Conservation (phyloP, 495 filamentous ascomycete genomes). For the Bombardia bombarda region DNA sequence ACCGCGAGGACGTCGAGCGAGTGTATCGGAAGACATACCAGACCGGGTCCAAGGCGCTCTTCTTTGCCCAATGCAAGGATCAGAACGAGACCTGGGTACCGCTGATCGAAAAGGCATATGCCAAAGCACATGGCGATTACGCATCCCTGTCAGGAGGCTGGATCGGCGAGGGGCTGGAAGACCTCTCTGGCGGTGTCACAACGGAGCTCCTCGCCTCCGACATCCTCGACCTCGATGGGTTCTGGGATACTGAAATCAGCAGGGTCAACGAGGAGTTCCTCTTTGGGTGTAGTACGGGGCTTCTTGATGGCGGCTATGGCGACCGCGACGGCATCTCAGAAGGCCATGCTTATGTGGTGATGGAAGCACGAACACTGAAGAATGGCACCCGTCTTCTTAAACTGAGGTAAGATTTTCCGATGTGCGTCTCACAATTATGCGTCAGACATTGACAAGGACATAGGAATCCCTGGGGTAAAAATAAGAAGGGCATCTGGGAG, state of each 20-base stretch:
- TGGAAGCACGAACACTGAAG: conserved; percentile 59
- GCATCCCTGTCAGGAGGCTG: conserved; percentile 75
- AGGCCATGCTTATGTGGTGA: conserved; percentile 84
- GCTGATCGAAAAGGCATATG: conserved; percentile 89
- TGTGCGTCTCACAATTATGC: neutral
- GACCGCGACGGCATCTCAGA: conserved; percentile 69
- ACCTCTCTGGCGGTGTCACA: conserved; percentile 88
- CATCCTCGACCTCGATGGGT: conserved; percentile 80
- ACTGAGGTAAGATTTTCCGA: conserved; percentile 24
- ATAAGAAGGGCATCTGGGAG: conserved; percentile 64
- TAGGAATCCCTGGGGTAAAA: conserved; percentile 77
- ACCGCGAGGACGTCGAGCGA: conserved; percentile 59
- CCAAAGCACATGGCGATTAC: conserved; percentile 87
- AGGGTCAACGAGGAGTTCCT: conserved; percentile 85
- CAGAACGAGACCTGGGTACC: conserved; percentile 94
- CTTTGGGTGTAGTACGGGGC: conserved; percentile 73
- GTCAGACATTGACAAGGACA: conserved; percentile 8
- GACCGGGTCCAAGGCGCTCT: conserved; percentile 70
- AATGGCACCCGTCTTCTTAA: conserved; percentile 39
- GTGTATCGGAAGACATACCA: conserved; percentile 77
- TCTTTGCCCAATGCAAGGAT: conserved; percentile 80
- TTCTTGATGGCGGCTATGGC: conserved; percentile 54
- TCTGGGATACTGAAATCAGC: conserved; percentile 83
- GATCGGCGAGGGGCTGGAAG: conserved; percentile 85
- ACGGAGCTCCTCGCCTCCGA: conserved; percentile 75